Conservation (phyloP, 1,139 yeast species). For the Williopsis jadinii region DNA sequence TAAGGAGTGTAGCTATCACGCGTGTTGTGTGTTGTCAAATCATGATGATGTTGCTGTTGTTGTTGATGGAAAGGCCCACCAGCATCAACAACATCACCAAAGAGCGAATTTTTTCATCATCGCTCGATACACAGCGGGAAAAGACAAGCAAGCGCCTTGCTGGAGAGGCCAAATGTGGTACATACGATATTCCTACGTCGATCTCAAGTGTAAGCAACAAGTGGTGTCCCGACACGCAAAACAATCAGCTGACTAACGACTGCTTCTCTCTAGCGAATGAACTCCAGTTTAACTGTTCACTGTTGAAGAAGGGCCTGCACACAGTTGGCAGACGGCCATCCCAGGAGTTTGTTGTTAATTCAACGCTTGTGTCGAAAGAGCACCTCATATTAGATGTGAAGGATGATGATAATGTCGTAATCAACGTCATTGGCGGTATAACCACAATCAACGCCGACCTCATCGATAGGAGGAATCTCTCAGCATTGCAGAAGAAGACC, state of each 20-base stretch:
- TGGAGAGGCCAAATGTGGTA: conserved; percentile 1
- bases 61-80: too few species aligned
- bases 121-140: too few species aligned
- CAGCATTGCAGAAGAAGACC: not conserved
- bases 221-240: not conserved
- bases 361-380: conserved; percentile 2
- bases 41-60: too few species aligned
- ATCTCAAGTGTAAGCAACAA: not conserved
- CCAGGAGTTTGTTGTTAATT: not conserved
- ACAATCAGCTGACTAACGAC: not conserved
- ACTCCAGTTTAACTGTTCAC: not conserved
- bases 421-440: conserved; percentile 1
- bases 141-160: too few species aligned
- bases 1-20: too few species aligned
- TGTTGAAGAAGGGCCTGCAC: not conserved
- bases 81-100: too few species aligned
- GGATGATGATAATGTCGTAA: not conserved
- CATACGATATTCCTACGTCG: not conserved
- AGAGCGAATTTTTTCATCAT: too few species aligned
- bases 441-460: conserved; percentile 1
- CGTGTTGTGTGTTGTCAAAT: too few species aligned
- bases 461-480: not conserved
- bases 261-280: not conserved
- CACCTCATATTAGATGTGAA: conserved; percentile 1
- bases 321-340: conserved; percentile 1